Evolutionary conservation across 2,329 filamentous ascomycete genomes (phyloP), one percentile per base, ranked within the genome.

Genomic region (Lecanicillium sp.): DNA sequence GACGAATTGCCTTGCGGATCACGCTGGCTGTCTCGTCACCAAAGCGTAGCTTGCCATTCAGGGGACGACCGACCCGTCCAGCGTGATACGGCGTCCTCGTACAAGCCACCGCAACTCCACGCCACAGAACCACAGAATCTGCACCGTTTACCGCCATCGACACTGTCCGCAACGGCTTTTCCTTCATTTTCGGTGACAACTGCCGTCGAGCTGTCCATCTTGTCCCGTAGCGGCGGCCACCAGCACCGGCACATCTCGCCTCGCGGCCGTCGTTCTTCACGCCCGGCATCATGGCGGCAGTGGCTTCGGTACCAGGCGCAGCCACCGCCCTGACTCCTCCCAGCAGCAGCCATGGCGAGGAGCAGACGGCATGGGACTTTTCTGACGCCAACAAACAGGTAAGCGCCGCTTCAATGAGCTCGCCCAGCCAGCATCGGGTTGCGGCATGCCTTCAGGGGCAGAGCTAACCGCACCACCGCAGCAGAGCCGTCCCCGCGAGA

Each of bases 271-370:
- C n/a, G n/a, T n/a, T n/a, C n/a, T n/a, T n/a, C n/a, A n/a, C n/a
- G n/a, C n/a, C n/a, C n/a, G n/a, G 43, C 37, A 22, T 41, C 45
- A 77, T 76, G 73, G 66, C 72, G 51, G 64, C 69, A 53, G 66
- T 77, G 57, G 71, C 72, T 48, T 59, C 70, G 48, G 62, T 61
- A 48, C 65, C 67, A 44, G 65, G 66, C 45, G 62, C 68, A 37
- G 62, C 68, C 44, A 64, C 68, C 40, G 60, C 62, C 33, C 57
- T 76, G 43, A 68, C 65, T 44, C 66, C 69, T 41, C 64, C 71
- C 13, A 63, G 61, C 46, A 72, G 67, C 52, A 66, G 65, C 40
- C 65, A 75, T 52, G 71, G 62, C 33, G 62, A 70, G 33, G 61
- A 59, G 29, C 59, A 62, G 34, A 50, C 61, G 17, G n/a, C n/a